Percentiles rank a stretch among this genome's conserved stretches.
phyloP scores from a whole-genome alignment of 2,329 filamentous ascomycete genomes.

The Colletotrichum sp. region DNA sequence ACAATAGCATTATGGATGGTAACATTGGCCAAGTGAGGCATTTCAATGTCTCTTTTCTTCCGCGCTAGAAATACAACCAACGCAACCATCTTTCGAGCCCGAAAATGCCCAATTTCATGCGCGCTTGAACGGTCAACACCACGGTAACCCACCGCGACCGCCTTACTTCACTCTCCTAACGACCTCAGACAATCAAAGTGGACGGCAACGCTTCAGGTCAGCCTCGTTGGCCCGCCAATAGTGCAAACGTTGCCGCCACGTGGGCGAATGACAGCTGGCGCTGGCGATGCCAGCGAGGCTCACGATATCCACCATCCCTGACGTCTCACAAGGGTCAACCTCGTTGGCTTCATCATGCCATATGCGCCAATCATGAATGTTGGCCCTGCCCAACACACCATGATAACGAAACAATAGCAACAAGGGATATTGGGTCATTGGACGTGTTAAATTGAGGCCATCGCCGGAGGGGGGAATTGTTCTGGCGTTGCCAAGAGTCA shows the following conservation, averaged over 20 bases:
- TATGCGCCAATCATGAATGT: neutral
- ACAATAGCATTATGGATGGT: neutral
- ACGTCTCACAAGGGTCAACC: neutral
- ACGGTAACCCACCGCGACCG: no score
- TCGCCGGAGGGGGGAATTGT: no score
- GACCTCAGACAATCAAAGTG: neutral
- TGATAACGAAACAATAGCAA: no score
- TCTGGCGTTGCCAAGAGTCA: neutral
- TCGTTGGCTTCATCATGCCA: slow-evolving; percentile 1
- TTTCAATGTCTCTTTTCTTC: neutral
- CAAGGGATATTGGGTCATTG: neutral
- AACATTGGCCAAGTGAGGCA: neutral
- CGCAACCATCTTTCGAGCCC: neutral
- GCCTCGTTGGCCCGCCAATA: neutral
- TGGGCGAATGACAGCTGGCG: neutral
- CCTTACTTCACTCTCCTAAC: neutral
- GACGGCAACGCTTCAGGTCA: neutral
- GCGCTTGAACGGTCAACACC: neutral
- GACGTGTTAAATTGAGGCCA: neutral
- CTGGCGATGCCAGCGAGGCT: neutral
- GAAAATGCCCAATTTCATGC: neutral
- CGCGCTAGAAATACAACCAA: neutral
- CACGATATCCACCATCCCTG: neutral
- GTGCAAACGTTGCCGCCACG: neutral
- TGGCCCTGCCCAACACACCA: neutral